These are phyloP conservation scores for Conringia planisiliqua DNA, from an alignment of 345 rosid genomes.

Conservation along the genomic window DNA sequence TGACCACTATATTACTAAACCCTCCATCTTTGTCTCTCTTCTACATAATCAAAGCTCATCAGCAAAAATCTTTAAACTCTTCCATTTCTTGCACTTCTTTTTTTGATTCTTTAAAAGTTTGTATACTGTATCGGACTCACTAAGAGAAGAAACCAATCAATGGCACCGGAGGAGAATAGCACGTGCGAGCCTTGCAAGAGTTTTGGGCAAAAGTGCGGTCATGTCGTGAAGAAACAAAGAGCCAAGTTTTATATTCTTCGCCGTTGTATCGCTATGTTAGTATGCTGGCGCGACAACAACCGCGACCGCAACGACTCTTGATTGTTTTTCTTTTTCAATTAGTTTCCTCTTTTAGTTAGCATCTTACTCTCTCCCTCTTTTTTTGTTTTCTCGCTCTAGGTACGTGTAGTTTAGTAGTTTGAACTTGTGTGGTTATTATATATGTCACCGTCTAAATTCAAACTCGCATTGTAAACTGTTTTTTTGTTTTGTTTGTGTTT, in stretches of 20 bases:
- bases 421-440: background rate
- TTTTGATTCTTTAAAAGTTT: background rate
- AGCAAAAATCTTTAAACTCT: background rate
- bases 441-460: background rate
- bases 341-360: background rate
- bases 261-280: constrained; percentile 76
- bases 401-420: background rate
- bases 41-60: background rate
- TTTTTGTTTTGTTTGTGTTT: no score
- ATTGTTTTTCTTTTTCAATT: background rate
- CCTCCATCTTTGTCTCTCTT: constrained; percentile 9
- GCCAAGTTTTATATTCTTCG: constrained; percentile 75
- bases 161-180: constrained; percentile 24
- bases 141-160: background rate
- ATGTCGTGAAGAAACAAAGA: constrained; percentile 73
- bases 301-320: constrained; percentile 12
- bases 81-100: background rate
- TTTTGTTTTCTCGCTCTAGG: background rate
- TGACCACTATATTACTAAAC: constrained; percentile 23
- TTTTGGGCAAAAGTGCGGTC: constrained; percentile 73
- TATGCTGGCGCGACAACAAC: constrained; percentile 62
- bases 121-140: background rate
- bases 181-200: constrained; percentile 56
- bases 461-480: background rate
- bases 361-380: background rate